A percentile compares a stretch with the other conserved stretches of the same genome.
Evolutionary conservation across 73 alveolate species (phyloP).

Genomic region (Paramecium caudatum): DNA sequence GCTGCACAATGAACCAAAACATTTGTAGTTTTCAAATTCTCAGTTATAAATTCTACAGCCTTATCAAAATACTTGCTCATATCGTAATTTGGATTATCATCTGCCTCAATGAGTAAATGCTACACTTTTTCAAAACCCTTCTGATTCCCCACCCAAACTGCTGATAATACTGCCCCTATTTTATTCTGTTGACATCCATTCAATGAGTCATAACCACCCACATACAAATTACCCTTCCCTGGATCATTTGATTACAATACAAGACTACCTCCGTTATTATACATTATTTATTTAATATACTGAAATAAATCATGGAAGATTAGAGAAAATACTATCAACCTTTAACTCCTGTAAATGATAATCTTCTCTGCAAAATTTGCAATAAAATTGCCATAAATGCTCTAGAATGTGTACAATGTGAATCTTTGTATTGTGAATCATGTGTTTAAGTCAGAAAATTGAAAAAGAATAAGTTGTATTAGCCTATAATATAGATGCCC

Average conservation of each 20-base stretch:
- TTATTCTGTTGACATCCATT: not conserved
- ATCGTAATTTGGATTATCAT: not conserved
- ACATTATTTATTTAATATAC: not conserved
- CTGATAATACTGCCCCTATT: conserved; percentile 2
- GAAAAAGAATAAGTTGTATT: not conserved
- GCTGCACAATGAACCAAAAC: conserved; percentile 93
- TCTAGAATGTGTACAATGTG: conserved; percentile 15
- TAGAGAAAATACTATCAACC: not conserved
- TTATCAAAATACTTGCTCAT: conserved; percentile 23
- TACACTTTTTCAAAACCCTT: not conserved
- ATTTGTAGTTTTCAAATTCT: conserved; percentile 72
- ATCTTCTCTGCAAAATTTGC: not conserved
- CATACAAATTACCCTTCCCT: conserved; percentile 14
- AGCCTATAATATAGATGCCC: not conserved
- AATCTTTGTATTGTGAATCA: not conserved
- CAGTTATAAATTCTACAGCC: conserved; percentile 42
- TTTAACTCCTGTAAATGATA: not conserved
- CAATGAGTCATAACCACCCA: conserved; percentile 20
- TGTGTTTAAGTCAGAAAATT: not conserved
- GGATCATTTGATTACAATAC: too few relatives aligned
- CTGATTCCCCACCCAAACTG: not conserved
- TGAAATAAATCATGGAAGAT: not conserved
- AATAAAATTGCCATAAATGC: conserved; percentile 30
- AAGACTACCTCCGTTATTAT: too few relatives aligned
- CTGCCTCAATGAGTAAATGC: conserved; percentile 27